Evolutionary conservation across 192 early-diverging fungal genomes (phyloP).

Genomic region (Kickxella alabastrina): DNA sequence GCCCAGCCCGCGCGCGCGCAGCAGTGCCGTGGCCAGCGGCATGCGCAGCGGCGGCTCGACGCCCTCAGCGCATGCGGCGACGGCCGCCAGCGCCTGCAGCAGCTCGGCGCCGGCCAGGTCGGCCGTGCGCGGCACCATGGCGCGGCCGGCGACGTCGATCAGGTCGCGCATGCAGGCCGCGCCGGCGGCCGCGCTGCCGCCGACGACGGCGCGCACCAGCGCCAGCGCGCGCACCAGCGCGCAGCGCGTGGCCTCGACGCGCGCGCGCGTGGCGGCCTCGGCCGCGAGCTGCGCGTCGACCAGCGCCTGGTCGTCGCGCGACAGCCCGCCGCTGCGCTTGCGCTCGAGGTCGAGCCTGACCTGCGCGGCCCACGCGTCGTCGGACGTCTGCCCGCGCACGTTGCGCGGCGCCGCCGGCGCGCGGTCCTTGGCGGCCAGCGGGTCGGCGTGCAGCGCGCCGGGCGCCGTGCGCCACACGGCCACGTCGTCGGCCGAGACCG

Average conservation of each 20-base stretch:
- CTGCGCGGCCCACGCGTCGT: slow-evolving; percentile 42
- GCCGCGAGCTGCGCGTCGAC: slow-evolving; percentile 67
- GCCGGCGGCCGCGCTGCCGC: slow-evolving; percentile 55
- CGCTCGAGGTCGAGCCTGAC: slow-evolving; percentile 29
- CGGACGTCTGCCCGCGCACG: slow-evolving; percentile 10
- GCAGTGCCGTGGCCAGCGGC: slow-evolving; percentile 32
- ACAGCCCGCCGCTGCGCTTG: slow-evolving; percentile 22
- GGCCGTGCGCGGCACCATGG: slow-evolving; percentile 26
- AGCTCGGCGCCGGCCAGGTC: slow-evolving; percentile 54
- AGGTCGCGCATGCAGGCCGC: slow-evolving; percentile 58
- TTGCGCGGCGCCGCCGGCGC: not conserved
- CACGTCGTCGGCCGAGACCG: slow-evolving; percentile 26
- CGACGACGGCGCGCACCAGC: slow-evolving; percentile 60
- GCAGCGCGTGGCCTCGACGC: slow-evolving; percentile 54
- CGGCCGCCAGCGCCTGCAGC: slow-evolving; percentile 55
- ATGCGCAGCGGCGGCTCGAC: slow-evolving; percentile 17
- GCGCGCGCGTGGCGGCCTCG: slow-evolving; percentile 66
- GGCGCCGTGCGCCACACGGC: slow-evolving; percentile 32
- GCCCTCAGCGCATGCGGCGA: slow-evolving; percentile 51
- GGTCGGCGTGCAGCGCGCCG: slow-evolving; percentile 32
- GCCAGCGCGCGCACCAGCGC: slow-evolving; percentile 61
- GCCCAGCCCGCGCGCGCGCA: slow-evolving; percentile 31
- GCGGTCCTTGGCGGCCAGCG: slow-evolving; percentile 10
- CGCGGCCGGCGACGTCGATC: slow-evolving; percentile 56
- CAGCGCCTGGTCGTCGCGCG: slow-evolving; percentile 72